Base-by-base conservation (phyloP, 202 grass and related monocot species). In the Setaria viridis region DNA sequence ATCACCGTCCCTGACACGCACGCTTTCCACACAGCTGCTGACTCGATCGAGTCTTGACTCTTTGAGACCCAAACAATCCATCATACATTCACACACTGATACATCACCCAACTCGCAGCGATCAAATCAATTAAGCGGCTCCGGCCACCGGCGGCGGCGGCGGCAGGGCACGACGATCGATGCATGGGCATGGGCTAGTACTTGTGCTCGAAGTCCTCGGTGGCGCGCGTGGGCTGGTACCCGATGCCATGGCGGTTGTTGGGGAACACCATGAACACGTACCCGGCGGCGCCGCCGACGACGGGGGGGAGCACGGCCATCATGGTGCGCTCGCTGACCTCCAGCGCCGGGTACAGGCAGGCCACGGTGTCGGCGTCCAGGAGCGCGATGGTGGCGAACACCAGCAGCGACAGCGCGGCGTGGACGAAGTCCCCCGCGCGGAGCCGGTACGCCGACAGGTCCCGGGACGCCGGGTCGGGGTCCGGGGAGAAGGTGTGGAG, bases 241-340 rank as follows among this genome's bases (percentile, higher is more conserved):
- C 94, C 94, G 10, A 97, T 74, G 25, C 91, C 94, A 58, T 94
- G 91, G 5, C 91, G 77, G 67, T 85, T 97, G 65, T 86, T 90
- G 7, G 91, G 94, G 82, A 92, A 97, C 62, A 73, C 69, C 86
- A 89, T 86, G 90, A 92, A 97, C 11, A 89, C 72, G 66, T 87
- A 90, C 65, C 94, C 86, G 0, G 94, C 85, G 30, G 93, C 64
- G 33, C 58, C 82, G 42, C 91, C 91, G 20, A 94, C 84, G 43
- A 92, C 91, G 11, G 88, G 87, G 0, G 94, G 94, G 17, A 97
- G 70, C 68, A 88, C 87, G 71, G 86, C 76, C 79, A 97, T 84
- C 70, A 94, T 83, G 39, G 72, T 90, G 53, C 85, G 84, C 82
- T 94, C 80, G 45, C 19, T 35, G 17, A 80, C 54, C 87, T 92